These are phyloP conservation scores for Atkinsonella hypoxylon DNA, from an alignment of 2,329 filamentous ascomycete genomes.

Conservation along the genomic window DNA sequence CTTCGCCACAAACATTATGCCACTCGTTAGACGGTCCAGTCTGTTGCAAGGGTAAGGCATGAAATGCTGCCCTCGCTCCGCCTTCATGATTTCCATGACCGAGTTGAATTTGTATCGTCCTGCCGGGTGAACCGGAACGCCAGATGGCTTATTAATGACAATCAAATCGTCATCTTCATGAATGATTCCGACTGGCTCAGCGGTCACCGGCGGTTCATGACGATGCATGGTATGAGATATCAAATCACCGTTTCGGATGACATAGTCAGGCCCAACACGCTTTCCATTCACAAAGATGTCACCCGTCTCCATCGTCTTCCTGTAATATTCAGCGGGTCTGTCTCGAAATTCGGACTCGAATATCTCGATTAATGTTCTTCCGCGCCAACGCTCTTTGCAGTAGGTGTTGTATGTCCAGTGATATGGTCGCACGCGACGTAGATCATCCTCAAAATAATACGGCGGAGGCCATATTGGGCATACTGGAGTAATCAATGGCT, in stretches of 20 bases:
- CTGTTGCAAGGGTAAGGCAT: conserved; percentile 68
- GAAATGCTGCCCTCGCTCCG: conserved; percentile 49
- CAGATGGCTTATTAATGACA: conserved; percentile 93
- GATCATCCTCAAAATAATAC: conserved; percentile 72
- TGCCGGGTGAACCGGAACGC: conserved; percentile 88
- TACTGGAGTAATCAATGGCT: conserved; percentile 1
- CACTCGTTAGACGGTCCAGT: conserved; percentile 87
- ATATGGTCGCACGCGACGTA: conserved; percentile 77
- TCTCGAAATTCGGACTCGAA: conserved; percentile 90
- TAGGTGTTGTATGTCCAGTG: conserved; percentile 90
- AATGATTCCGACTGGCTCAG: conserved; percentile 65
- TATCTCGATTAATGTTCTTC: conserved; percentile 68
- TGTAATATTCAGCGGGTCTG: conserved; percentile 76
- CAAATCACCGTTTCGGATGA: conserved; percentile 78
- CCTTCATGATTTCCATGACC: conserved; percentile 82
- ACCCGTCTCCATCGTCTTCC: conserved; percentile 67
- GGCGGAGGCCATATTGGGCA: conserved; percentile 40
- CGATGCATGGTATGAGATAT: conserved; percentile 90
- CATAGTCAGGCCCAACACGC: conserved; percentile 51
- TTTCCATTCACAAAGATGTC: conserved; percentile 72
- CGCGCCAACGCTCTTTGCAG: conserved; percentile 90
- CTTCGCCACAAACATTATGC: conserved; percentile 97
- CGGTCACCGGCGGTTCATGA: conserved; percentile 87
- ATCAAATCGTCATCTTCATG: conserved; percentile 90
- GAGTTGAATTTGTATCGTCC: conserved; percentile 95